Evolutionary conservation across 176 grass and related monocot species (phyloP).

Genomic region (Metroxylon sagu): DNA sequence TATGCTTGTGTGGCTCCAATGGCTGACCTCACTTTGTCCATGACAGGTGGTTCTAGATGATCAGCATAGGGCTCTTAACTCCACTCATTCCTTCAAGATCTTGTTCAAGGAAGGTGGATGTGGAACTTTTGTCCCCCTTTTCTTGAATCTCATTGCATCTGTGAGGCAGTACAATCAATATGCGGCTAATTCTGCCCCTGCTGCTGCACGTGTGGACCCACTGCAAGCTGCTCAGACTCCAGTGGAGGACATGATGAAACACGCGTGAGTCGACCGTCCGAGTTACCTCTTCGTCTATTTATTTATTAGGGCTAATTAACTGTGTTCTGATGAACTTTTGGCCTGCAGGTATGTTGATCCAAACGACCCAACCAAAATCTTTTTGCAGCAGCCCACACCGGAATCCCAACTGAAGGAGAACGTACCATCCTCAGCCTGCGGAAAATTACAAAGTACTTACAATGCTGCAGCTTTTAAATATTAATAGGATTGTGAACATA

Average conservation of each 20-base stretch:
- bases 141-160: neutral
- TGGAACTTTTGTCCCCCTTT: neutral
- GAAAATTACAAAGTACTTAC: constrained; percentile 16
- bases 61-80: neutral
- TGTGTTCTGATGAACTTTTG: neutral
- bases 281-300: neutral
- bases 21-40: neutral
- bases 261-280: constrained; percentile 48
- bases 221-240: neutral
- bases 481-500: no score
- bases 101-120: neutral
- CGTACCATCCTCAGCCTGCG: constrained; percentile 51
- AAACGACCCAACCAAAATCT: constrained; percentile 89
- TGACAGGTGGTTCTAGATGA: neutral
- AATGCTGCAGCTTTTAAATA: no score
- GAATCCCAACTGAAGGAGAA: constrained; percentile 91
- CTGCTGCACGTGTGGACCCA: neutral
- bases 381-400: constrained; percentile 78
- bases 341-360: constrained; percentile 82
- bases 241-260: constrained; percentile 32
- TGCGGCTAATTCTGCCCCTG: neutral
- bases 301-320: neutral
- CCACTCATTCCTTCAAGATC: neutral
- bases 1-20: no score
- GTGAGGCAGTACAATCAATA: neutral